These are phyloP conservation scores for Fusarium pilosicola DNA, from an alignment of 2,329 filamentous ascomycete genomes.

Conservation along the genomic window DNA sequence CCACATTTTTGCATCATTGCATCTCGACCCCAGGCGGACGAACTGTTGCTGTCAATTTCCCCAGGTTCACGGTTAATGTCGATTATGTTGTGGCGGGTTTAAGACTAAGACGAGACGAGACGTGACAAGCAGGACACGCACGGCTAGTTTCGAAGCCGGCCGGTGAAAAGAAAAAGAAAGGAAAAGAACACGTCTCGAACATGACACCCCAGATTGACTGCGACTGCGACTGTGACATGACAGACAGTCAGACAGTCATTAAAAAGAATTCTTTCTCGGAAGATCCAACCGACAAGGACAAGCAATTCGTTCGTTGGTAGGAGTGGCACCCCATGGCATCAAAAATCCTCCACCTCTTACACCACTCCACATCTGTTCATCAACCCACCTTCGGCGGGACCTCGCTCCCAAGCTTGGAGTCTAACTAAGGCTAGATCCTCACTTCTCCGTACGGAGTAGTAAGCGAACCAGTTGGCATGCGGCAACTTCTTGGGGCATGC, in stretches of 20 bases:
- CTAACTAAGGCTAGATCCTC: slow-evolving; percentile 40
- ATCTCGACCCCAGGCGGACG: neutral
- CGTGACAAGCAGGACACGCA: neutral
- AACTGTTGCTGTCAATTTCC: slow-evolving; percentile 4
- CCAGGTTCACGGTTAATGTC: slow-evolving; percentile 1
- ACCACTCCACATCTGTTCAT: slow-evolving; percentile 45
- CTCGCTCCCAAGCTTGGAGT: slow-evolving; percentile 40
- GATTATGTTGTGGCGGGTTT: neutral
- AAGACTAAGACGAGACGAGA: neutral
- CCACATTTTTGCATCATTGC: slow-evolving; percentile 15
- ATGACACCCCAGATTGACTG: slow-evolving; percentile 7
- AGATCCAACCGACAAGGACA: slow-evolving; percentile 33
- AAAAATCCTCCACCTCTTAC: slow-evolving; percentile 42
- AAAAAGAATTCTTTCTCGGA: slow-evolving; percentile 22
- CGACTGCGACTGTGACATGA: slow-evolving; percentile 10
- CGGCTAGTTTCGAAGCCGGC: slow-evolving; percentile 11
- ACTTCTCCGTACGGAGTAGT: slow-evolving; percentile 41
- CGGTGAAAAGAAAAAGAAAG: neutral
- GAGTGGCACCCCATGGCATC: slow-evolving; percentile 35
- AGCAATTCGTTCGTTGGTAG: slow-evolving; percentile 11
- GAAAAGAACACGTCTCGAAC: slow-evolving; percentile 32
- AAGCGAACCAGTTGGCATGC: slow-evolving; percentile 46
- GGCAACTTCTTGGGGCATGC: slow-evolving; percentile 33
- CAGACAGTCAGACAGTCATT: slow-evolving; percentile 19
- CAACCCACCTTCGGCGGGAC: slow-evolving; percentile 46